A percentile compares a stretch with the other conserved stretches of the same genome.
Evolutionary conservation across 2,329 filamentous ascomycete genomes (phyloP).

Genomic region (Ceratocystis albifundus): DNA sequence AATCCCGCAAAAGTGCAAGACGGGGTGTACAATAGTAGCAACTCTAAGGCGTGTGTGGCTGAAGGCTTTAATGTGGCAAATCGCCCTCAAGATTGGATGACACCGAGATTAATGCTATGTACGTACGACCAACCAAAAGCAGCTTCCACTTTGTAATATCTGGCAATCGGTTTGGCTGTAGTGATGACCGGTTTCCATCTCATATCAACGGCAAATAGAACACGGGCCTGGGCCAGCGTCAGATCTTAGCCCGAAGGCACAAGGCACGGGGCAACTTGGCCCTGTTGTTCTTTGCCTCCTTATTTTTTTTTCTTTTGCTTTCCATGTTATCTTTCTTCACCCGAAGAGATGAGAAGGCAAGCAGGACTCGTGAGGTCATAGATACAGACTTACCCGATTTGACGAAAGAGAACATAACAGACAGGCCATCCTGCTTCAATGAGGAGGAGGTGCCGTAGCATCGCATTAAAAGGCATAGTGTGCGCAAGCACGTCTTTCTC

Average conservation of each 20-base stretch:
- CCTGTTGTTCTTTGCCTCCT: not conserved
- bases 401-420: not conserved
- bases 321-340: not conserved
- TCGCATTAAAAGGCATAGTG: not conserved
- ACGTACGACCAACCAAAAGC: not conserved
- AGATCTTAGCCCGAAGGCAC: not conserved
- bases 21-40: not conserved
- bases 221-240: not conserved
- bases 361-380: not conserved
- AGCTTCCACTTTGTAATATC: no score
- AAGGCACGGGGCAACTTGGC: not conserved
- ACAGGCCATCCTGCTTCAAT: not conserved
- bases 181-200: constrained; percentile 1
- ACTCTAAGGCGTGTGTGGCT: not conserved
- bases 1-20: not conserved
- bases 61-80: not conserved
- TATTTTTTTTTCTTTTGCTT: not conserved
- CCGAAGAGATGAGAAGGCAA: not conserved
- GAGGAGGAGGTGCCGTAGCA: not conserved
- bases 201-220: constrained; percentile 12
- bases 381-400: not conserved
- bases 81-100: not conserved
- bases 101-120: not conserved
- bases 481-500: not conserved
- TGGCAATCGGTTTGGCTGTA: not conserved